Percentiles rank a stretch among this genome's conserved stretches.
These are phyloP conservation scores for Plasmodium gallinaceum DNA, from an alignment of 169 alveolate genomes.

Conservation along the genomic window DNA sequence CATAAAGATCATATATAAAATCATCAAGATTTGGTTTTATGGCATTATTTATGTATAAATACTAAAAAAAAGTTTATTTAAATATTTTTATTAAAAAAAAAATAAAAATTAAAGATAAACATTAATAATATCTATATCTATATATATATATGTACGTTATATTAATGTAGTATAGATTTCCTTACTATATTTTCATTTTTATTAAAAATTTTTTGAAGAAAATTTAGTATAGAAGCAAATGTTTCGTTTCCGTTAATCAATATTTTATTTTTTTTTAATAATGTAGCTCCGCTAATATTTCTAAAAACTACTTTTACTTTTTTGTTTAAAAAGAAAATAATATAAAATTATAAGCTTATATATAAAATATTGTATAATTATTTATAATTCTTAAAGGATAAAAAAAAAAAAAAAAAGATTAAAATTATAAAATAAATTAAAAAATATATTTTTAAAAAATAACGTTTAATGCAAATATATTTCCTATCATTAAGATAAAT, in stretches of 20 bases:
- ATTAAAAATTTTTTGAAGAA: conserved; percentile 41
- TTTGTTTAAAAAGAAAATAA: not conserved
- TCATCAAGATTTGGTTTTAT: conserved; percentile 61
- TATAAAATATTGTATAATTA: not conserved
- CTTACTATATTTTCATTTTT: conserved; percentile 63
- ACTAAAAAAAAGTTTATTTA: conserved; percentile 9
- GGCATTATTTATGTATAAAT: conserved; percentile 41
- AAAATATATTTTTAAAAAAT: no score
- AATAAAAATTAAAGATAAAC: not conserved
- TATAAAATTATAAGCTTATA: not conserved
- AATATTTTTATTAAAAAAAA: not conserved
- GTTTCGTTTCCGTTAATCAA: conserved; percentile 64
- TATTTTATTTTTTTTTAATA: conserved; percentile 59
- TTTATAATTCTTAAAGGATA: not conserved
- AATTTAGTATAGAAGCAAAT: conserved; percentile 19
- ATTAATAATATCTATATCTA: not conserved
- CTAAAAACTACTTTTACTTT: conserved; percentile 48
- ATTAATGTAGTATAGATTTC: not conserved
- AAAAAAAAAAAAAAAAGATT: not conserved
- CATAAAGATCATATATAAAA: conserved; percentile 40
- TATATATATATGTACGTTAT: not conserved
- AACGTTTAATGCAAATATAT: not conserved
- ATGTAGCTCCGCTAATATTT: conserved; percentile 48
- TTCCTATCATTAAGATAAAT: not conserved
- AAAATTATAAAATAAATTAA: not conserved